These are phyloP conservation scores for Gypsophila paniculata DNA, from an alignment of 179 eudicot species.

Conservation along the genomic window DNA sequence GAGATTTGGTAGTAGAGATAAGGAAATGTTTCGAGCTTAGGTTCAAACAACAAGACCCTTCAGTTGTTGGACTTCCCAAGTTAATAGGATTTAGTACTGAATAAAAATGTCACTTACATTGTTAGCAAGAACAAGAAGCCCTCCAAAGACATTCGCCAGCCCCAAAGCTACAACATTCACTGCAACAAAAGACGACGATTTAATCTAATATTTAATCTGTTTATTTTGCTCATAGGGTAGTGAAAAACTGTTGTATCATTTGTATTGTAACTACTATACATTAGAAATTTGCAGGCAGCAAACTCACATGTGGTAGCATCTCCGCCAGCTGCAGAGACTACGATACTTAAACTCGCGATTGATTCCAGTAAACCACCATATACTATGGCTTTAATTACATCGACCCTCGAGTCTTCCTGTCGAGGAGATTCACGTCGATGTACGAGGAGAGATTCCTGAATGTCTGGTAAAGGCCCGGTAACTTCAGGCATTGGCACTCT, in stretches of 20 bases:
- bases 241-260: no score
- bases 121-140: constrained; percentile 62
- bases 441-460: background rate
- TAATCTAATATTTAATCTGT: background rate
- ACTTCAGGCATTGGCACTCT: constrained; percentile 11
- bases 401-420: constrained; percentile 32
- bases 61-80: background rate
- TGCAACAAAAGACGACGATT: constrained; percentile 29
- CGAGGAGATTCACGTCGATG: background rate
- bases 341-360: constrained; percentile 77
- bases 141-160: constrained; percentile 81
- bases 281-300: background rate
- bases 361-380: constrained; percentile 82
- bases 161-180: constrained; percentile 78
- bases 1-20: background rate
- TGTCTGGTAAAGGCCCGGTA: background rate
- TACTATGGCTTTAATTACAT: constrained; percentile 69
- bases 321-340: constrained; percentile 82
- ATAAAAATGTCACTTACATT: constrained; percentile 42
- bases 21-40: background rate
- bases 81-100: no score
- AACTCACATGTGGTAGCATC: constrained; percentile 74
- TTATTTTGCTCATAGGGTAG: background rate
- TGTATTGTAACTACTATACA: no score
- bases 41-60: background rate